phyloP scores from a whole-genome alignment of 768 basidiomycete species.

The Hydnum rufescens region DNA sequence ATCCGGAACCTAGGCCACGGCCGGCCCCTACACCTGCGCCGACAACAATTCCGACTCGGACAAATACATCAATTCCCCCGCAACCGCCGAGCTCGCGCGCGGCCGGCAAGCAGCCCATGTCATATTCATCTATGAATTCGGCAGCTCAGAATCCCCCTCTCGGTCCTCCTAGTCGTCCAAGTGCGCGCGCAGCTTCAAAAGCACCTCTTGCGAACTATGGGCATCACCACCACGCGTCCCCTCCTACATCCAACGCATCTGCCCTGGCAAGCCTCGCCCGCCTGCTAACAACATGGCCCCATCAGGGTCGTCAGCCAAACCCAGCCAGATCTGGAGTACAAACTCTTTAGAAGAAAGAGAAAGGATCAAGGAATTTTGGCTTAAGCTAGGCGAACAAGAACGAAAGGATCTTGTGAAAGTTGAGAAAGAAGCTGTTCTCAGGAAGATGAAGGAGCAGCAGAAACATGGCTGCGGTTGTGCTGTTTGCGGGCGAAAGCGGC shows the following conservation, averaged over 20 bases:
- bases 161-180: slow-evolving; percentile 13
- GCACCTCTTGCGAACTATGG: slow-evolving; percentile 33
- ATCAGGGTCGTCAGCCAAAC: slow-evolving; percentile 20
- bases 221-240: too few relatives aligned
- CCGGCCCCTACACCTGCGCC: slow-evolving; percentile 13
- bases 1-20: slow-evolving; percentile 13
- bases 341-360: slow-evolving; percentile 84
- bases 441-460: slow-evolving; percentile 99
- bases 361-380: slow-evolving; percentile 96
- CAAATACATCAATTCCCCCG: slow-evolving; percentile 21
- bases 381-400: slow-evolving; percentile 79
- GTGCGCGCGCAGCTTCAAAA: slow-evolving; percentile 29
- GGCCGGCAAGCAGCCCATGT: slow-evolving; percentile 86
- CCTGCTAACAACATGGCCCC: slow-evolving; percentile 16
- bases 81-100: slow-evolving; percentile 66
- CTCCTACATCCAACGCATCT: too few relatives aligned
- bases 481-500: slow-evolving; percentile 94
- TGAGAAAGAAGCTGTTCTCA: slow-evolving; percentile 92
- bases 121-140: slow-evolving; percentile 24
- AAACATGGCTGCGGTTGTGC: slow-evolving; percentile 90
- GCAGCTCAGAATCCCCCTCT: slow-evolving; percentile 17
- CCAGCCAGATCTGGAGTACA: slow-evolving; percentile 87
- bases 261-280: slow-evolving; percentile 22
- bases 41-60: slow-evolving; percentile 23
- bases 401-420: slow-evolving; percentile 83